A percentile compares a stretch with the other conserved stretches of the same genome.
Conservation (phyloP, 2,329 filamentous ascomycete genomes). For the Alternaria conjuncta region DNA sequence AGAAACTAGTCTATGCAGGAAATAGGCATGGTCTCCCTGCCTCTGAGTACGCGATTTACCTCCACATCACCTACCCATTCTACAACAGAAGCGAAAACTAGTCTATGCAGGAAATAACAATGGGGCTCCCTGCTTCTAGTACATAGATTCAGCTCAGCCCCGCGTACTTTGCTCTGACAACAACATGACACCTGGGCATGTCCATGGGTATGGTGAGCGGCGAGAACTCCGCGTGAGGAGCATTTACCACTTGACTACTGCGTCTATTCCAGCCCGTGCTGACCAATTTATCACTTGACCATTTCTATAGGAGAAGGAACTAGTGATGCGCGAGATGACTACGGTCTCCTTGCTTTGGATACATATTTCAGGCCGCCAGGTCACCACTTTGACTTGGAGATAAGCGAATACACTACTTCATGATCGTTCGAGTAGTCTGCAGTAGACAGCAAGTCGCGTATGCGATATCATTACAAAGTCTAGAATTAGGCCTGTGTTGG, state of each 20-base stretch:
- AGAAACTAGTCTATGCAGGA: neutral
- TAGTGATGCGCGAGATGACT: neutral
- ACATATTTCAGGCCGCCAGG: neutral
- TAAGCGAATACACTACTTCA: neutral
- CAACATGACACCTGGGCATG: neutral
- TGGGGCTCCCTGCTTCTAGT: neutral
- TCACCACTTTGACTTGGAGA: neutral
- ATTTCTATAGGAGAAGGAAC: neutral
- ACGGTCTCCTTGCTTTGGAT: neutral
- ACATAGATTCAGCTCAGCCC: neutral
- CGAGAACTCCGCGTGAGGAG: neutral
- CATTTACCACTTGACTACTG: neutral
- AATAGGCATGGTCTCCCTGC: neutral
- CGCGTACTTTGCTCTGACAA: neutral
- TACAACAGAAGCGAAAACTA: neutral
- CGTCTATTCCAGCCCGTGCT: neutral
- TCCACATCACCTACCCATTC: no score
- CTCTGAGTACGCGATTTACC: neutral
- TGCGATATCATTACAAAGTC: neutral
- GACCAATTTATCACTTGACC: neutral
- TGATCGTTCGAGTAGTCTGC: neutral
- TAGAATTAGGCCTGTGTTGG: rapidly evolving
- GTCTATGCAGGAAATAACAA: neutral
- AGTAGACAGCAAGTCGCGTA: neutral
- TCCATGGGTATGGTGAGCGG: neutral